phyloP scores from a whole-genome alignment of 2,329 filamentous ascomycete species.

The Metarhizium humberi region DNA sequence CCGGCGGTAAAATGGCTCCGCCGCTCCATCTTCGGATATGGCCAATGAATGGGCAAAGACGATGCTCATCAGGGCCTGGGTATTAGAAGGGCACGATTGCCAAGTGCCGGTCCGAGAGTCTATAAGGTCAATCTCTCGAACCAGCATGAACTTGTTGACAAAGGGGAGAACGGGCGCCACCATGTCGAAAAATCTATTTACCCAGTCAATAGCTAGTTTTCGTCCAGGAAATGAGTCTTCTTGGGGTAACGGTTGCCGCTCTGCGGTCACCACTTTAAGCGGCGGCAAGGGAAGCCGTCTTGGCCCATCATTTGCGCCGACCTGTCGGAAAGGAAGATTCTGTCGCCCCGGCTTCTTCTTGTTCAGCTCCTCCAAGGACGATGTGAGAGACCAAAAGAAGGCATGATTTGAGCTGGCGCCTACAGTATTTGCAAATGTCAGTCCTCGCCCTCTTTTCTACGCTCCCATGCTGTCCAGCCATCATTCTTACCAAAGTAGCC shows the following conservation, averaged over 20 bases:
- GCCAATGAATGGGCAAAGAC: slow-evolving; percentile 19
- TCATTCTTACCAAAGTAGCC: slow-evolving; percentile 15
- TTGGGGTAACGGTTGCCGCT: not conserved
- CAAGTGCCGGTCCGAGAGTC: slow-evolving; percentile 6
- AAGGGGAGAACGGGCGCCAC: slow-evolving; percentile 19
- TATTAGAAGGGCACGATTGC: not conserved
- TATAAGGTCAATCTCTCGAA: slow-evolving; percentile 12
- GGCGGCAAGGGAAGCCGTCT: slow-evolving; percentile 3
- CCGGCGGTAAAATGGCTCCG: slow-evolving; percentile 18
- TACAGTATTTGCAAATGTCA: slow-evolving; percentile 4
- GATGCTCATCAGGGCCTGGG: slow-evolving; percentile 16
- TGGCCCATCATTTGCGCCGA: not conserved
- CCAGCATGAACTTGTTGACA: slow-evolving; percentile 12
- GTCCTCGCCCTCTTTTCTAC: not conserved
- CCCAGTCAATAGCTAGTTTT: slow-evolving; percentile 11
- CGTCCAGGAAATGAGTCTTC: slow-evolving; percentile 10
- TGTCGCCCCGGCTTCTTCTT: slow-evolving; percentile 8
- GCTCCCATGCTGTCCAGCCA: not conserved
- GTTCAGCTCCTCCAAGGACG: slow-evolving; percentile 15
- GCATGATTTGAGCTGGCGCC: slow-evolving; percentile 21
- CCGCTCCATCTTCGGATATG: slow-evolving; percentile 9
- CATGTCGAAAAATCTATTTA: slow-evolving; percentile 17
- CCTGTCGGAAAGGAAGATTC: slow-evolving; percentile 4
- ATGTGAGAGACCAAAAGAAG: slow-evolving; percentile 17
- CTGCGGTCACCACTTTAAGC: not conserved